Percentiles rank a stretch among this genome's conserved stretches.
Evolutionary conservation across 495 filamentous ascomycete genomes (phyloP).

Genomic region (Annulohypoxylon moriforme): DNA sequence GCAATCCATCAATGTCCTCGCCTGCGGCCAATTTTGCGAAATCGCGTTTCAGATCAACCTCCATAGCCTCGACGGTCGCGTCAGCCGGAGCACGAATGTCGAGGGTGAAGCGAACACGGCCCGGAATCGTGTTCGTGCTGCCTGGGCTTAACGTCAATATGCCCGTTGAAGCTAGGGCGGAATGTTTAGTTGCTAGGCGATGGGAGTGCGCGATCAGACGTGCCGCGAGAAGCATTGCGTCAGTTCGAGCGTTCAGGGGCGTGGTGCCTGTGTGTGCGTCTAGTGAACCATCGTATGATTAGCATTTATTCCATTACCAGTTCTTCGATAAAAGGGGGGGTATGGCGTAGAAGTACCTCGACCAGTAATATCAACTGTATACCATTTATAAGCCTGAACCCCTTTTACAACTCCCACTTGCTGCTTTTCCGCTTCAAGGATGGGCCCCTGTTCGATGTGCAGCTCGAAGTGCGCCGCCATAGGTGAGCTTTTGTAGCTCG

Average conservation of each 20-base stretch:
- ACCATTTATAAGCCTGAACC: constrained; percentile 78
- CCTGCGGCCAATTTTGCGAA: constrained; percentile 47
- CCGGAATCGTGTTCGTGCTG: constrained; percentile 79
- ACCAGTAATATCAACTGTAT: constrained; percentile 72
- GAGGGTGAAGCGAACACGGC: constrained; percentile 73
- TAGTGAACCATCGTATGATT: constrained; percentile 7
- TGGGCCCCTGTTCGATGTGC: constrained; percentile 85
- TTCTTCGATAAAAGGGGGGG: not conserved
- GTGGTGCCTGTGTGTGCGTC: constrained; percentile 82
- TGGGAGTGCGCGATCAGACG: constrained; percentile 76
- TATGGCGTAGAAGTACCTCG: constrained; percentile 18
- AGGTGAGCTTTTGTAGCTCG: constrained; percentile 69
- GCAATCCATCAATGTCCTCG: constrained; percentile 34
- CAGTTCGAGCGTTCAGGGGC: constrained; percentile 69
- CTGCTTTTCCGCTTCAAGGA: constrained; percentile 69
- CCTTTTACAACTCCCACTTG: constrained; percentile 78
- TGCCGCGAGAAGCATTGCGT: constrained; percentile 66
- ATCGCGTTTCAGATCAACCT: constrained; percentile 43
- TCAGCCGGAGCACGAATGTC: constrained; percentile 76
- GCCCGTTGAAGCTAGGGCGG: constrained; percentile 75
- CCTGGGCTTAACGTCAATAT: constrained; percentile 69
- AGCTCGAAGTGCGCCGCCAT: constrained; percentile 87
- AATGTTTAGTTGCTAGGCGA: constrained; percentile 66
- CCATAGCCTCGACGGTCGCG: constrained; percentile 57
- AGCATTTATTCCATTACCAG: not conserved